These are phyloP conservation scores for Mortierella sp. DNA, from an alignment of 371 early-diverging fungal species.

Conservation along the genomic window DNA sequence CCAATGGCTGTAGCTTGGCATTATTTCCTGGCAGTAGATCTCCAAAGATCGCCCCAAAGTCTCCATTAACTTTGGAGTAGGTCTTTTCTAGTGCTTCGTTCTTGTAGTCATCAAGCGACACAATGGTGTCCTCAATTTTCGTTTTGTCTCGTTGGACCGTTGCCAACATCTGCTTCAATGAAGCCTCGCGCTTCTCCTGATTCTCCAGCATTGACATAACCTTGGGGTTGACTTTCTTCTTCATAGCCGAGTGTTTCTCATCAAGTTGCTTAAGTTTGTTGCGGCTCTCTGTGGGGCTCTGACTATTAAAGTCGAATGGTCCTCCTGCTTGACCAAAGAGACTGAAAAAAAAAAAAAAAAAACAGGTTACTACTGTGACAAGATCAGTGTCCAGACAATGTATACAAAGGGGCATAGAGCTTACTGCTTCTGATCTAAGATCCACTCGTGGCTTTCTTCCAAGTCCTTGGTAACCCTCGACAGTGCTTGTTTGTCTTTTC, in stretches of 20 bases:
- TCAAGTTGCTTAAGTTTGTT: slow-evolving; percentile 78
- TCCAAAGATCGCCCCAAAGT: slow-evolving; percentile 96
- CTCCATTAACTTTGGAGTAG: slow-evolving; percentile 91
- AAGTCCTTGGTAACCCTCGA: slow-evolving; percentile 62
- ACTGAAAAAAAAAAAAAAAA: slow-evolving; percentile 28
- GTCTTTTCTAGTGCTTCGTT: slow-evolving; percentile 90
- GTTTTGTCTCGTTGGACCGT: slow-evolving; percentile 93
- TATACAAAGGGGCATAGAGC: neutral
- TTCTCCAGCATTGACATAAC: slow-evolving; percentile 97
- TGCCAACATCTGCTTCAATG: slow-evolving; percentile 86
- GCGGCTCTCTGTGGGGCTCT: slow-evolving; percentile 75
- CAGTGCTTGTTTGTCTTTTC: slow-evolving; percentile 71
- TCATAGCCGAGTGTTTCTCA: slow-evolving; percentile 79
- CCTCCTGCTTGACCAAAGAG: slow-evolving; percentile 84
- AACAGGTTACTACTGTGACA: neutral
- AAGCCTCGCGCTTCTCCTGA: slow-evolving; percentile 91
- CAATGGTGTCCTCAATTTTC: slow-evolving; percentile 95
- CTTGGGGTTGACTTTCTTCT: slow-evolving; percentile 89
- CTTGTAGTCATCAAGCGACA: slow-evolving; percentile 89
- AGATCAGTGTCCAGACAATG: neutral
- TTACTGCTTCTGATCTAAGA: slow-evolving; percentile 86
- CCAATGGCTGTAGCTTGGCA: slow-evolving; percentile 87
- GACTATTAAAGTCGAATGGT: slow-evolving; percentile 81
- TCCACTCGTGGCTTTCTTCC: slow-evolving; percentile 84
- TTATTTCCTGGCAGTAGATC: slow-evolving; percentile 94